These are phyloP conservation scores for Hyaloscypha finlandica DNA, from an alignment of 495 filamentous ascomycete species.

Conservation along the genomic window DNA sequence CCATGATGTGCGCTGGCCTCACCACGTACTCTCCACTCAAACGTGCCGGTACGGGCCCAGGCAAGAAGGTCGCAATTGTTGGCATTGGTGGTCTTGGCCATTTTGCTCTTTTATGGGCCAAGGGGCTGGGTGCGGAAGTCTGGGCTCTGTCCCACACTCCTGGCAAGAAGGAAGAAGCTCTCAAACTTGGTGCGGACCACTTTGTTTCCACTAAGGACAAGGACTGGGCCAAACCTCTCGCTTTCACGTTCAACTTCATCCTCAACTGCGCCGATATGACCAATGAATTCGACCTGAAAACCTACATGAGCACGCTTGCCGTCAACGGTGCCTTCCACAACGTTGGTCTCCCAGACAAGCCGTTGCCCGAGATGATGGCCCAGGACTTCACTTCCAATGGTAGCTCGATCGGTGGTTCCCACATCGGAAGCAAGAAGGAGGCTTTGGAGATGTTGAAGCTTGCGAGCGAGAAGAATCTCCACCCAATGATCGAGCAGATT, in stretches of 20 bases:
- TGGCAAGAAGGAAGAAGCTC: conserved; percentile 61
- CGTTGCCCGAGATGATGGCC: conserved; percentile 31
- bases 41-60: conserved; percentile 60
- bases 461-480: conserved; percentile 72
- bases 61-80: conserved; percentile 69
- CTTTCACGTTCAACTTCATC: conserved; percentile 72
- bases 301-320: conserved; percentile 68
- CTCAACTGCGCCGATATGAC: conserved; percentile 73
- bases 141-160: conserved; percentile 65
- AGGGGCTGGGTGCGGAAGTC: conserved; percentile 66
- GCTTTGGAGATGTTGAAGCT: conserved; percentile 75
- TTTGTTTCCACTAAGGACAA: conserved; percentile 69
- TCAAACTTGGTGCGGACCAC: conserved; percentile 61
- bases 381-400: conserved; percentile 27
- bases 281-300: conserved; percentile 61
- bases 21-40: conserved; percentile 72
- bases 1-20: conserved; percentile 78
- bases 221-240: conserved; percentile 57
- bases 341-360: conserved; percentile 31
- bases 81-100: conserved; percentile 77
- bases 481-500: conserved; percentile 69
- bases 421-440: conserved; percentile 72
- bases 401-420: conserved; percentile 51
- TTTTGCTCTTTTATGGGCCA: conserved; percentile 61
- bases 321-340: conserved; percentile 72